A percentile compares a stretch with the other conserved stretches of the same genome.
phyloP scores from a whole-genome alignment of 176 grass and related monocot species.

The Tillandsia leiboldiana region DNA sequence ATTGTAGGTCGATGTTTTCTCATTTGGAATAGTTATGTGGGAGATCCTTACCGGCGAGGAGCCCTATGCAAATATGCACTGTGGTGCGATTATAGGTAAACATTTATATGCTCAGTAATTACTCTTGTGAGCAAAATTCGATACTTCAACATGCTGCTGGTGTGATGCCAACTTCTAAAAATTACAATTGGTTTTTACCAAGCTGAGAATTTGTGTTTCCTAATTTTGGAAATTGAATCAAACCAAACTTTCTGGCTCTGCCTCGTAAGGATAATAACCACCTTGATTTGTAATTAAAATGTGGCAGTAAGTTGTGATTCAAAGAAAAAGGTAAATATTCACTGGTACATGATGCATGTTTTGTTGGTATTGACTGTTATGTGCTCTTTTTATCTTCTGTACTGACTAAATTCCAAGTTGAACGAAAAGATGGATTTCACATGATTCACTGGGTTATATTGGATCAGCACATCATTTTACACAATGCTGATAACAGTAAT shows the following conservation, averaged over 20 bases:
- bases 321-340: no score
- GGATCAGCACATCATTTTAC: background rate
- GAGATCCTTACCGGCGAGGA: constrained; percentile 91
- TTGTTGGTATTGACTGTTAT: no score
- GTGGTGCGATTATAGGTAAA: constrained; percentile 88
- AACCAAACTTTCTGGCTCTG: no score
- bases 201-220: no score
- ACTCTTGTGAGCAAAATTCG: background rate
- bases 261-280: no score
- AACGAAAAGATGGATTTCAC: background rate
- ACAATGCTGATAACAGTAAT: background rate
- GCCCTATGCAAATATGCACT: constrained; percentile 93
- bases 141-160: background rate
- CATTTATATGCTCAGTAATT: background rate
- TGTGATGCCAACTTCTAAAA: background rate
- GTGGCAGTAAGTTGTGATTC: no score
- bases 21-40: constrained; percentile 91
- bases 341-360: no score
- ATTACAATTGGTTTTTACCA: no score
- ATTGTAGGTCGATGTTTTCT: constrained; percentile 87
- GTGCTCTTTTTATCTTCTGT: background rate
- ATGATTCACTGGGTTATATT: background rate
- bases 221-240: no score
- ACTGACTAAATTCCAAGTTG: background rate
- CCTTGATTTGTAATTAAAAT: no score